Evolutionary conservation across 2,329 filamentous ascomycete species (phyloP).

Genomic region (Aspergillus novoparasiticus): DNA sequence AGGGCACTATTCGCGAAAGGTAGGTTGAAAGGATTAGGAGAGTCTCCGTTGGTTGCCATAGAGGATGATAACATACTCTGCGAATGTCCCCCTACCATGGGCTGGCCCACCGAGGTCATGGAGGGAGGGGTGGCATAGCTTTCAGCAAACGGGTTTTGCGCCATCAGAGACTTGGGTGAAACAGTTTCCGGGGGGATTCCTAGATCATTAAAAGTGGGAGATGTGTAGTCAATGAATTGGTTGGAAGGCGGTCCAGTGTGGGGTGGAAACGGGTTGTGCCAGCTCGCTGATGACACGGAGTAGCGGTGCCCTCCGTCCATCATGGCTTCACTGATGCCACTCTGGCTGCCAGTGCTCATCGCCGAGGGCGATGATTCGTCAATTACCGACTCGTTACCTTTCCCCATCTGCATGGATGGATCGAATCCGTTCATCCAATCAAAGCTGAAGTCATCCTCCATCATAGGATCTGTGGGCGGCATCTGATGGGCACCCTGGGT

Average conservation of each 20-base stretch:
- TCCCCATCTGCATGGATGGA: slow-evolving; percentile 70
- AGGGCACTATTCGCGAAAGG: slow-evolving; percentile 62
- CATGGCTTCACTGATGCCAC: slow-evolving; percentile 77
- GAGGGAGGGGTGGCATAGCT: slow-evolving; percentile 78
- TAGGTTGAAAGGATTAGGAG: slow-evolving; percentile 50
- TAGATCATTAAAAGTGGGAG: slow-evolving; percentile 73
- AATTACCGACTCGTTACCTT: slow-evolving; percentile 74
- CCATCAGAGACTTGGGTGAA: slow-evolving; percentile 73
- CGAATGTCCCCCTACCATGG: slow-evolving; percentile 66
- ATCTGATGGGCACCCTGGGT: slow-evolving; percentile 53
- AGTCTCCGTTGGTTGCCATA: slow-evolving; percentile 46
- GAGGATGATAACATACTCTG: slow-evolving; percentile 54
- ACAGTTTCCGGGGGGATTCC: slow-evolving; percentile 71
- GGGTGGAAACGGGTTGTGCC: slow-evolving; percentile 69
- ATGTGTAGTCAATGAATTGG: slow-evolving; percentile 75
- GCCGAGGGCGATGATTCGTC: slow-evolving; percentile 95
- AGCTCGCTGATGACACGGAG: slow-evolving; percentile 59
- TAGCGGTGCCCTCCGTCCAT: slow-evolving; percentile 73
- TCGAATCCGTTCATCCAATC: slow-evolving; percentile 86
- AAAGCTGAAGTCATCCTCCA: slow-evolving; percentile 72
- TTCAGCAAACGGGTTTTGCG: slow-evolving; percentile 69
- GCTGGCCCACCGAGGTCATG: slow-evolving; percentile 72
- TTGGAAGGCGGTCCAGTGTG: slow-evolving; percentile 67
- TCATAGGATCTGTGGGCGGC: slow-evolving; percentile 58
- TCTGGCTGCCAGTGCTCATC: slow-evolving; percentile 92